Base-by-base conservation (phyloP, 768 basidiomycete species). In the Tulasnella sp. region DNA sequence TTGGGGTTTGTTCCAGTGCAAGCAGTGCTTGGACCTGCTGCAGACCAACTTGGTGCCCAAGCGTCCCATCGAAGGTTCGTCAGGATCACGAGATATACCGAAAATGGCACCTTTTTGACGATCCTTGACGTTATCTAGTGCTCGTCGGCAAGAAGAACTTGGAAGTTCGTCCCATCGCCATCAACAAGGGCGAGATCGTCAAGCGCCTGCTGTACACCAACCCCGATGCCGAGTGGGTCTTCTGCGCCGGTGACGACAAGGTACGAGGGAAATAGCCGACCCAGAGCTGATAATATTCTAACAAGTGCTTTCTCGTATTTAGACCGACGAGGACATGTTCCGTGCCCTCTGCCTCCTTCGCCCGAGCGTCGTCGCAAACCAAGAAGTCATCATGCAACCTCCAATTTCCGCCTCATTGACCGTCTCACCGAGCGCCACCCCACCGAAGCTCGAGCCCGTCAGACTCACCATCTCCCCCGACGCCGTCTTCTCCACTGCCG, bases 291-390 rank as follows among this genome's bases (percentile, higher is more conserved):
- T 11, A 39, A 26, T 81, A 73, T 80, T 29, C 32, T 26, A 37
- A 46, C 10, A 29, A 76, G 32, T 37, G 37, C 77, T 39, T 76
- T 73, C 73, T 77, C 42, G 77, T 70, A 16, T 57, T 81, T 39
- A 93, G 93, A 96, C 96, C 71, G 95, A 98, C 86, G 97, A 99
- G 86, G 97, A 99, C 86, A 99, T 99, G 97, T 98, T 98, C 92
- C 92, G 96, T 80, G 88, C 94, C 0, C 87, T 97, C 0, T 88
- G 90, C 81, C 78, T 82, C 32, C 86, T 91, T 80, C 92, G 93
- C 85, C 83, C 86, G 48, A 82, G 78, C 69, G 79, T 83, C 42
- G 77, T 80, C 77, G 80, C 81, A 35, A 82, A 81, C 32, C 39
- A 86, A 80, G 70, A 87, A 16, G 84, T 84, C 10, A 51, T 72